These are phyloP conservation scores for Colletotrichum tofieldiae DNA, from an alignment of 2,329 filamentous ascomycete species.

Conservation along the genomic window DNA sequence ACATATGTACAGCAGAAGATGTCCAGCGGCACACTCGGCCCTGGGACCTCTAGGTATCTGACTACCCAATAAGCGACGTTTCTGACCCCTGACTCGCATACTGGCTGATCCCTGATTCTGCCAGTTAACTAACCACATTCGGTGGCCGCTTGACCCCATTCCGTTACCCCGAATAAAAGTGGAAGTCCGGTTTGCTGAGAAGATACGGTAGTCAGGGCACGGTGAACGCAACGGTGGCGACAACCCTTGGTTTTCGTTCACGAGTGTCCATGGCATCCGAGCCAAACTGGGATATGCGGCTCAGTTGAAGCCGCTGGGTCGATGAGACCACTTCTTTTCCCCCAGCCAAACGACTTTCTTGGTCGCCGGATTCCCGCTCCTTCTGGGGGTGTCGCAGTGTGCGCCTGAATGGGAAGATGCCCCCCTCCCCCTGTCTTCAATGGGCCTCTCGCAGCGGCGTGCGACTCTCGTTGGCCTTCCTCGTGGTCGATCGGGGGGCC, in stretches of 20 bases:
- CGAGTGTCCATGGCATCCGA: neutral
- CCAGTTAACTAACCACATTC: no score
- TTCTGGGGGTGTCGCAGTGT: neutral
- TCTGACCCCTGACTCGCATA: no score
- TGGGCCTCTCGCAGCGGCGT: neutral
- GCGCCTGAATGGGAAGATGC: neutral
- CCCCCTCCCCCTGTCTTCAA: neutral
- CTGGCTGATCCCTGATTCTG: no score
- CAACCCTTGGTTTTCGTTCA: neutral
- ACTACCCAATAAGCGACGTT: no score
- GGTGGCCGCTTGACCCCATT: no score
- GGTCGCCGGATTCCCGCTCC: neutral
- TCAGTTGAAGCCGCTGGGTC: neutral
- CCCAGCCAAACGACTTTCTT: neutral
- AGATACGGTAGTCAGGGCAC: constrained; percentile 2
- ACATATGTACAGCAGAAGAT: no score
- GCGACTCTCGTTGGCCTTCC: neutral
- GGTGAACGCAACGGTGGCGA: neutral
- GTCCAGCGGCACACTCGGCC: no score
- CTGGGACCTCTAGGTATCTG: no score
- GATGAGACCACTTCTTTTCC: neutral
- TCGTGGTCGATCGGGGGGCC: neutral
- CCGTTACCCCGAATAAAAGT: no score
- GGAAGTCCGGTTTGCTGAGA: no score
- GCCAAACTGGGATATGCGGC: constrained; percentile 4